A percentile compares a stretch with the other conserved stretches of the same genome.
Conservation (phyloP, 805 yeast genomes). For the Yarrowia keelungensis region DNA sequence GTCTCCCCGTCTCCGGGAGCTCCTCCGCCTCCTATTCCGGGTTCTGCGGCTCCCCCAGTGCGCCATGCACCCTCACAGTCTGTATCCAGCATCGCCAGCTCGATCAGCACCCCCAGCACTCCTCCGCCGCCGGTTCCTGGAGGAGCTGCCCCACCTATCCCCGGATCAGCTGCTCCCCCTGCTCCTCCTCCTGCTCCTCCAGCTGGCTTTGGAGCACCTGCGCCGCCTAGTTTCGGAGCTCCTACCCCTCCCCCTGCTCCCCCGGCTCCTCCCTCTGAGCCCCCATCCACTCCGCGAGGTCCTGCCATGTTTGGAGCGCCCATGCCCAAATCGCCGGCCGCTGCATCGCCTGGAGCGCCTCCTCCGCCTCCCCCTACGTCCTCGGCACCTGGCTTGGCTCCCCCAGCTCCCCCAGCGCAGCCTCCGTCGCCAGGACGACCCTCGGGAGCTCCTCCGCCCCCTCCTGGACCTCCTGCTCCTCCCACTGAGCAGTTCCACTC, state of each 20-base stretch:
- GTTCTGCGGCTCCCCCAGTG: constrained; percentile 40
- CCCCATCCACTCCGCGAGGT: constrained; percentile 40
- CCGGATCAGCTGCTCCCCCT: constrained; percentile 40
- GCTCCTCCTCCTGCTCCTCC: constrained; percentile 40
- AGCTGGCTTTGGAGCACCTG: constrained; percentile 39
- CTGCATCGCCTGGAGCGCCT: constrained; percentile 40
- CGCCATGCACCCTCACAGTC: constrained; percentile 19
- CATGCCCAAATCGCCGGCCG: constrained; percentile 36
- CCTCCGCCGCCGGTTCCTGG: constrained; percentile 36
- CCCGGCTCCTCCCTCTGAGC: constrained; percentile 41
- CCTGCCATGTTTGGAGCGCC: constrained; percentile 40
- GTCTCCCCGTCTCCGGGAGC: constrained; percentile 23
- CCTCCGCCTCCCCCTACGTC: constrained; percentile 42
- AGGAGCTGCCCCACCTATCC: constrained; percentile 15
- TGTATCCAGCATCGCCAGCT: constrained; percentile 27
- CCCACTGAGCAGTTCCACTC: constrained; percentile 41
- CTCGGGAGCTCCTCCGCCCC: constrained; percentile 45
- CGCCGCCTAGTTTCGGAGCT: constrained; percentile 38
- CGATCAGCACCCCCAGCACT: constrained; percentile 22
- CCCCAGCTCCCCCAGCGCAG: constrained; percentile 48
- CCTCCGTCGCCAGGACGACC: constrained; percentile 43
- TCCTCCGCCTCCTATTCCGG: constrained; percentile 40
- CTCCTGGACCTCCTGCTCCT: constrained; percentile 47
- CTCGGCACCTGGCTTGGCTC: constrained; percentile 39
- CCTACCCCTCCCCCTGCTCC: constrained; percentile 41